Percentiles rank a stretch among this genome's conserved stretches.
Conservation (phyloP, 768 basidiomycete genomes). For the Gloeopeniophorella convolvens region DNA sequence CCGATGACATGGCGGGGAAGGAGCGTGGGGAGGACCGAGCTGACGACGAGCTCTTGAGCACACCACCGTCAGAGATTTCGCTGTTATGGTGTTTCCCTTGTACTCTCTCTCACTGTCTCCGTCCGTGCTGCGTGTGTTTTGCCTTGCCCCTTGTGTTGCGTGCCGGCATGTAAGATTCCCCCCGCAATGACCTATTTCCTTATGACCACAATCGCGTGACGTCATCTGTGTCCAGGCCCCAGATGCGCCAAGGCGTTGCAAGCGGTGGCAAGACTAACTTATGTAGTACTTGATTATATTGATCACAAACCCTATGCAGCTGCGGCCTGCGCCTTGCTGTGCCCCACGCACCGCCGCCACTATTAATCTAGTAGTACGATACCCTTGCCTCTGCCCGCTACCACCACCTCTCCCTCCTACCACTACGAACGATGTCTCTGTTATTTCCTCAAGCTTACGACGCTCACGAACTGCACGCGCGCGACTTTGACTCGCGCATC, state of each 20-base stretch:
- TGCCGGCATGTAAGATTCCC: conserved; percentile 10
- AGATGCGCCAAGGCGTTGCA: no score
- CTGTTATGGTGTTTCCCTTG: background rate
- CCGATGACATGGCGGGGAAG: conserved; percentile 88
- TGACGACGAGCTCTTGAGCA: conserved; percentile 40
- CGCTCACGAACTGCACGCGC: conserved; percentile 15
- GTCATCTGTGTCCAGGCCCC: no score
- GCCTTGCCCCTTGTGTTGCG: conserved; percentile 5
- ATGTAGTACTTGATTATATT: no score
- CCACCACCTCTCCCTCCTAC: background rate
- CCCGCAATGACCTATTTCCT: conserved; percentile 3
- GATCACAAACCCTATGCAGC: background rate
- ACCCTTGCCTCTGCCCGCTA: background rate
- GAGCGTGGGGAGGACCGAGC: conserved; percentile 77
- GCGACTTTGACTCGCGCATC: conserved; percentile 29
- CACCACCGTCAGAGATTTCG: no score
- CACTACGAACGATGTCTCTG: conserved; percentile 17
- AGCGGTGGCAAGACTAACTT: no score
- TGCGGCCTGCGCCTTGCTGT: background rate
- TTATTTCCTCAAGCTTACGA: background rate
- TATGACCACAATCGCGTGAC: no score
- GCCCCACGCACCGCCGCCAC: background rate
- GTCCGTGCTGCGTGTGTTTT: conserved; percentile 19
- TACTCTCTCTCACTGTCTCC: background rate
- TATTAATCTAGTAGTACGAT: no score